A percentile compares a stretch with the other conserved stretches of the same genome.
phyloP scores from a whole-genome alignment of 2,329 filamentous ascomycete species.

The Sodiomyces alkalinus region DNA sequence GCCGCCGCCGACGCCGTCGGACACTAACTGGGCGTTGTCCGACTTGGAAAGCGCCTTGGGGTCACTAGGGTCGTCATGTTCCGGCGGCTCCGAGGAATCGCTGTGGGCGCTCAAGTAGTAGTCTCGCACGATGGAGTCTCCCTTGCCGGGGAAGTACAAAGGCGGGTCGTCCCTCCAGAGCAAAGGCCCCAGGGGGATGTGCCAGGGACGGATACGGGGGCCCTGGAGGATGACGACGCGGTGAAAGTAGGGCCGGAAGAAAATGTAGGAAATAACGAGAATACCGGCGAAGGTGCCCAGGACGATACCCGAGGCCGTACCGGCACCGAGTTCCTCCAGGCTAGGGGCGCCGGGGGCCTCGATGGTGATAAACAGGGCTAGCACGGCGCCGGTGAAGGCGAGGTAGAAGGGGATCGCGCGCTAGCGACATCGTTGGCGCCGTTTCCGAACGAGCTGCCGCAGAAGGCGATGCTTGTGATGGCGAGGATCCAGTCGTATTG shows the following conservation, averaged over 20 bases:
- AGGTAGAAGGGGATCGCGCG: constrained; percentile 16
- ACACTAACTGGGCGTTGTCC: too few relatives aligned
- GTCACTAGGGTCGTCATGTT: too few relatives aligned
- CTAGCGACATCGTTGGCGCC: constrained; percentile 16
- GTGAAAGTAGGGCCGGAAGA: constrained; percentile 21
- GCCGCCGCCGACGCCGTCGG: too few relatives aligned
- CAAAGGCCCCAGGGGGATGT: constrained; percentile 20
- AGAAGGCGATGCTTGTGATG: constrained; percentile 7
- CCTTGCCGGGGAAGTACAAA: constrained; percentile 12
- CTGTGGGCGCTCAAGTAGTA: constrained; percentile 11
- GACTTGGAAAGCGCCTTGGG: too few relatives aligned
- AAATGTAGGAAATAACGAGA: constrained; percentile 14
- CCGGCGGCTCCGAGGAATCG: too few relatives aligned
- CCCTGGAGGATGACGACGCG: constrained; percentile 18
- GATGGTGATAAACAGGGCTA: constrained; percentile 11
- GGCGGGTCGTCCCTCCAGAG: constrained; percentile 13
- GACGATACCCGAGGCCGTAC: constrained; percentile 14
- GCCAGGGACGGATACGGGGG: constrained; percentile 14
- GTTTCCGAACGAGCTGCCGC: constrained; percentile 6
- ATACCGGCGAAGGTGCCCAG: constrained; percentile 15
- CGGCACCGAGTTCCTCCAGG: constrained; percentile 17
- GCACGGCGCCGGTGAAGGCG: constrained; percentile 10
- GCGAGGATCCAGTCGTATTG: constrained; percentile 8
- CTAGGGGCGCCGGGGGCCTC: constrained; percentile 8
- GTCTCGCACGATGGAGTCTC: constrained; percentile 12